Evolutionary conservation across 2,329 filamentous ascomycete genomes (phyloP).

Genomic region (Fusarium paranaense): DNA sequence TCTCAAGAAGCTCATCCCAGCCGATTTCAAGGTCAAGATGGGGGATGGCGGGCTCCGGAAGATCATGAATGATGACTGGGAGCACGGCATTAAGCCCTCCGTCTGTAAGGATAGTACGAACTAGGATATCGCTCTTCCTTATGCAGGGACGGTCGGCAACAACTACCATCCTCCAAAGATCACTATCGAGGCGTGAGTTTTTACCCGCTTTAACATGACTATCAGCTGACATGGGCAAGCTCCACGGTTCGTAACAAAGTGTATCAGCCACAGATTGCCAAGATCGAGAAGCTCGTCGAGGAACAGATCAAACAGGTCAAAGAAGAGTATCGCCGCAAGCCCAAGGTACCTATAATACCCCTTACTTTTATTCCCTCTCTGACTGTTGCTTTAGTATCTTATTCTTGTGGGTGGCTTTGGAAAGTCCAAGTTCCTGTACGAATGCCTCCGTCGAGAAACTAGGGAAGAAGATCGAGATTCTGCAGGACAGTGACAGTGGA

Average conservation of each 20-base stretch:
- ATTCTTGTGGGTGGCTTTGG: conserved; percentile 57
- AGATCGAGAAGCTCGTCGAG: conserved; percentile 42
- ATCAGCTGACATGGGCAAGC: neutral
- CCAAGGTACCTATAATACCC: conserved; percentile 42
- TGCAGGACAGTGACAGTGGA: conserved; percentile 46
- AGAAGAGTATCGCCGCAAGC: conserved; percentile 28
- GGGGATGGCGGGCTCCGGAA: neutral
- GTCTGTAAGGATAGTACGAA: conserved; percentile 20
- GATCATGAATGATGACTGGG: conserved; percentile 45
- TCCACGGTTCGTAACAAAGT: conserved; percentile 16
- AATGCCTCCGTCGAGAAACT: conserved; percentile 36
- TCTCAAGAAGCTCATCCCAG: conserved; percentile 42
- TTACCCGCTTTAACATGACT: too few species aligned
- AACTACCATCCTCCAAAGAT: conserved; percentile 3
- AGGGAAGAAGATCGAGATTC: conserved; percentile 35
- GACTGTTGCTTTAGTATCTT: conserved; percentile 45
- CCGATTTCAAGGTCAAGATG: conserved; percentile 17
- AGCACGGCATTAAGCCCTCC: conserved; percentile 46
- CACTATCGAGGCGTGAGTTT: conserved; percentile 17
- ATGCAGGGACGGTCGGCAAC: neutral
- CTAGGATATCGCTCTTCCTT: conserved; percentile 22
- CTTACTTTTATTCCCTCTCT: neutral
- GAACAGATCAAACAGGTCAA: conserved; percentile 45
- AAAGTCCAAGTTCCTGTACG: conserved; percentile 45
- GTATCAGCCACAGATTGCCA: conserved; percentile 39